Evolutionary conservation across 345 rosid species (phyloP), one percentile per base, ranked within the genome.

Genomic region (Camelina neglecta): DNA sequence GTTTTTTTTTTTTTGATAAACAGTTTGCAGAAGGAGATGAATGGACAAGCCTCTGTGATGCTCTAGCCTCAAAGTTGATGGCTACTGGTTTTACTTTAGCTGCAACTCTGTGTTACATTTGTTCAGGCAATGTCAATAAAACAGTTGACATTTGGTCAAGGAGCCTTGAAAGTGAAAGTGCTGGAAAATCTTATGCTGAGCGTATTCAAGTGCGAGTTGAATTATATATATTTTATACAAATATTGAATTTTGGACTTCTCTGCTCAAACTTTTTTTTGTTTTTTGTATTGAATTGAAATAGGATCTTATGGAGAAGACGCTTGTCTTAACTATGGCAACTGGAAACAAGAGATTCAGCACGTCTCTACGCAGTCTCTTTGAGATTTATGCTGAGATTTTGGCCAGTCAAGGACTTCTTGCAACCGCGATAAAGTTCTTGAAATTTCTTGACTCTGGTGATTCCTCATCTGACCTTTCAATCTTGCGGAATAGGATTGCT

Each of bases 261-360:
- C 44, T 45, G 41, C 21, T 61, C 18, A 57, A 80, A 61, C 54
- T 41, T 16, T 24, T 49, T 45, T 51, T 73, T 75, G 39, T 45
- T 60, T 35, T 59, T 79, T 60, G 26, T 24, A 24, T 24, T 24
- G 26, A 24, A 24, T 24, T 76, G 18, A 45, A 50, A 47, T 84
- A 94, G 97, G 98, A 94, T 79, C 82, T 94, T 79, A 92, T 94
- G 98, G 98, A 93, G 83, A 94, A 91, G 84, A 94, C 98, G 33
- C 89, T 92, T 39, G 97, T 89, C 48, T 86, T 94, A 78, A 95
- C 95, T 68, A 82, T 94, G 85, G 97, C 95, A 65, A 88, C 88
- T 60, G 95, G 96, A 11, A 92, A 94, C 83, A 92, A 85, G 83
- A 86, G 78, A 74, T 90, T 94, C 67, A 90, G 97, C 72, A 84